Conservation (phyloP, 306 rosid genomes). For the Cicer chorassanicum region DNA sequence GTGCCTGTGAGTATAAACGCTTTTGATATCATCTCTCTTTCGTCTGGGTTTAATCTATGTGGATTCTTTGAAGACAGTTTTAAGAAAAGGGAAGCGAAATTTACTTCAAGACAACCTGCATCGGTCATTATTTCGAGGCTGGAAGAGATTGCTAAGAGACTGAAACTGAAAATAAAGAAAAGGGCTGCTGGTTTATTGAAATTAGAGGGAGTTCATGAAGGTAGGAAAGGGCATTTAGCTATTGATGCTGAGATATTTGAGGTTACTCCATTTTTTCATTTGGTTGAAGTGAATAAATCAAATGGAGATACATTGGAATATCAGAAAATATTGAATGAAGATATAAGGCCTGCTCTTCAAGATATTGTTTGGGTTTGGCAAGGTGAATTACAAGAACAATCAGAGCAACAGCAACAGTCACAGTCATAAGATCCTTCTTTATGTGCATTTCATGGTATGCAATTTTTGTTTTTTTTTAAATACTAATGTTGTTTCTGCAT, state of each 20-base stretch:
- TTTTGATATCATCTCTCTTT: conserved; percentile 60
- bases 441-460: conserved; percentile 9
- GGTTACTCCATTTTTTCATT: conserved; percentile 50
- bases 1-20: conserved; percentile 55
- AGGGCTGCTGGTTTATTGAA: conserved; percentile 55
- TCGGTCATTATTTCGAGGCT: conserved; percentile 50
- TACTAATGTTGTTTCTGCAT: background rate
- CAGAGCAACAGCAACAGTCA: conserved; percentile 27
- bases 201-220: conserved; percentile 48
- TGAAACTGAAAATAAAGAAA: conserved; percentile 57
- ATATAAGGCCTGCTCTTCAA: conserved; percentile 59
- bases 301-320: conserved; percentile 64
- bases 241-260: conserved; percentile 61
- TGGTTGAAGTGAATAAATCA: conserved; percentile 64
- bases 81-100: conserved; percentile 50
- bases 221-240: conserved; percentile 54
- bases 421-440: conserved; percentile 5
- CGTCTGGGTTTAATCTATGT: conserved; percentile 52
- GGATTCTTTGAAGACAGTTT: conserved; percentile 55
- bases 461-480: no score
- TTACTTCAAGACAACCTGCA: conserved; percentile 57
- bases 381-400: conserved; percentile 49
- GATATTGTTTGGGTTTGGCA: conserved; percentile 69
- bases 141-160: conserved; percentile 47
- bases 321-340: conserved; percentile 51